A percentile compares a stretch with the other conserved stretches of the same genome.
These are phyloP conservation scores for Asterophora lycoperdoides DNA, from an alignment of 768 basidiomycete genomes.

Conservation along the genomic window DNA sequence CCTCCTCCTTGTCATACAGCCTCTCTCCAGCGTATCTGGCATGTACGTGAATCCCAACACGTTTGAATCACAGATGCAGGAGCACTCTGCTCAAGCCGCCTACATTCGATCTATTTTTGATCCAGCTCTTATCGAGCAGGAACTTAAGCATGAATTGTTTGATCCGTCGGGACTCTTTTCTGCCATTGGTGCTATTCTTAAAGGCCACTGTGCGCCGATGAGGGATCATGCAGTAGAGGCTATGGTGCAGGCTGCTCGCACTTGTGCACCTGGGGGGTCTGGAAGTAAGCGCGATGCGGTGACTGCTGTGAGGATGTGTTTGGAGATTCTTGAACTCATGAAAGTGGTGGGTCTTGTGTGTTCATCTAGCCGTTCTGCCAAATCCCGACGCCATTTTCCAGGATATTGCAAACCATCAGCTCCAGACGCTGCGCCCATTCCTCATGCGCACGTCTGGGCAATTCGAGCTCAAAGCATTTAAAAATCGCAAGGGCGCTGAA, in stretches of 20 bases:
- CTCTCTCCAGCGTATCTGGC: constrained; percentile 58
- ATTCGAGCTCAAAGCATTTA: constrained; percentile 78
- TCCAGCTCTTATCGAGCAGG: constrained; percentile 76
- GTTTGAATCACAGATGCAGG: constrained; percentile 55
- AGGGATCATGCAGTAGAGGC: constrained; percentile 78
- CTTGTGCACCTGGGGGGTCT: constrained; percentile 49
- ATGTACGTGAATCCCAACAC: constrained; percentile 57
- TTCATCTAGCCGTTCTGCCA: constrained; percentile 5
- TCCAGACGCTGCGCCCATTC: constrained; percentile 89
- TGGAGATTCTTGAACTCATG: constrained; percentile 93
- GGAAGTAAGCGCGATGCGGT: constrained; percentile 63
- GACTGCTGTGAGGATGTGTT: constrained; percentile 72
- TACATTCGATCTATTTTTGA: constrained; percentile 77
- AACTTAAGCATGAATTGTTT: constrained; percentile 71
- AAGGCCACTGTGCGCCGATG: constrained; percentile 93
- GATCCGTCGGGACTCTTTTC: constrained; percentile 76
- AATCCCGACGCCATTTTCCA: constrained; percentile 30
- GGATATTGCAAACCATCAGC: constrained; percentile 97
- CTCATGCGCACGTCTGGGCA: constrained; percentile 74
- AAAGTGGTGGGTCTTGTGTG: constrained; percentile 63
- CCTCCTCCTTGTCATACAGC: constrained; percentile 79
- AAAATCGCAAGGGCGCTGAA: constrained; percentile 44
- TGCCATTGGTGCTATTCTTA: constrained; percentile 76
- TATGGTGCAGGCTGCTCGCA: constrained; percentile 70
- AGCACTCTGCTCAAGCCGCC: constrained; percentile 58